Percentiles rank a stretch among this genome's conserved stretches.
phyloP scores from a whole-genome alignment of 306 rosid genomes.

The Vicia sativa region DNA sequence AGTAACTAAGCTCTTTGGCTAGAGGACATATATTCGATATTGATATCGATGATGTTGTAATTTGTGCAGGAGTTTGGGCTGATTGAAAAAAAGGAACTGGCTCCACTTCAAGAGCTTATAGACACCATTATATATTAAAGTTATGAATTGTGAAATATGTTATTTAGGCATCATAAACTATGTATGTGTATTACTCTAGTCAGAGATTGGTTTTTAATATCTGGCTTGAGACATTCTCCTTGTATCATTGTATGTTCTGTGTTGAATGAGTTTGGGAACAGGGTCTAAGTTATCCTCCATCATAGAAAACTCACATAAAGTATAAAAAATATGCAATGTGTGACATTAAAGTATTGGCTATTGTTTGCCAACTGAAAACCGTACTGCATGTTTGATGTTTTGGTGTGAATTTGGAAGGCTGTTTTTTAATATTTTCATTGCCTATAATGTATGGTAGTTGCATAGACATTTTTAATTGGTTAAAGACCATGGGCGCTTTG shows the following conservation, averaged over 20 bases:
- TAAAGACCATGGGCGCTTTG: no score
- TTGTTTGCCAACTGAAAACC: slow-evolving; percentile 13
- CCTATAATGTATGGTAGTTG: not conserved
- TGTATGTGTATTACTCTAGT: slow-evolving; percentile 38
- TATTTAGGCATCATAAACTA: slow-evolving; percentile 39
- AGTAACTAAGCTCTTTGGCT: slow-evolving; percentile 12
- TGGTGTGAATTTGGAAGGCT: slow-evolving; percentile 19
- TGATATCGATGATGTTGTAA: not conserved
- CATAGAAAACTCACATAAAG: slow-evolving; percentile 17
- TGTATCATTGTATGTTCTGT: slow-evolving; percentile 48
- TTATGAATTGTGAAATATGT: slow-evolving; percentile 31
- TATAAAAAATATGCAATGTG: slow-evolving; percentile 12
- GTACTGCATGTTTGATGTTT: slow-evolving; percentile 14
- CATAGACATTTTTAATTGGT: no score
- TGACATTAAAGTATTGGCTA: slow-evolving; percentile 2
- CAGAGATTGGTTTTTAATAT: slow-evolving; percentile 40
- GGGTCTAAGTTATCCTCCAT: slow-evolving; percentile 38
- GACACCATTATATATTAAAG: slow-evolving; percentile 84
- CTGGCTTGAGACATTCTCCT: slow-evolving; percentile 33
- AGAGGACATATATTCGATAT: no score
- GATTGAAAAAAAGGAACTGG: slow-evolving; percentile 97
- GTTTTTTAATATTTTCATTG: slow-evolving; percentile 25
- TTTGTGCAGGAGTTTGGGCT: slow-evolving; percentile 86
- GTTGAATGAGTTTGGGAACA: slow-evolving; percentile 36
- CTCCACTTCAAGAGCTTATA: slow-evolving; percentile 98